Evolutionary conservation across 345 rosid genomes (phyloP), one percentile per base, ranked within the genome.

Genomic region (Xanthoceras sorbifolium): DNA sequence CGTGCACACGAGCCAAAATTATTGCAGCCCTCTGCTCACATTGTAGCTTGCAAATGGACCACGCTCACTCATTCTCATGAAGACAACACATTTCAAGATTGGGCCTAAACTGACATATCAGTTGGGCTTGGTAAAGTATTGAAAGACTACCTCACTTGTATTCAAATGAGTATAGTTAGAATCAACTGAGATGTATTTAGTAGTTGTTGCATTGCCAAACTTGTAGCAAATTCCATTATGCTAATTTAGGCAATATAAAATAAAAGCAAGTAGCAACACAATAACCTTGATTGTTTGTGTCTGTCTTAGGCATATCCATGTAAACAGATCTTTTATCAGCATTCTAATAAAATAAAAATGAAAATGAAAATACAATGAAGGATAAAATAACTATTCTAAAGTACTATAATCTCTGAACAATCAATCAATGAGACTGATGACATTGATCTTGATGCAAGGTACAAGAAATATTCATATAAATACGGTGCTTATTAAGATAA

Each of bases 1-100:
- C 4, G 69, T 22, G 3, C 9, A 26, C 69, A 36, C 48, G 46
- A 46, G 18, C 29, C 2, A 36, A 34, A 36, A 5, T 36, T 46
- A 18, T 2, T 44, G 48, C 48, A 9, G 48, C 15, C 12, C 18
- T 3, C 18, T 4, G 40, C 50, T 46, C 20, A 5, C 52, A 3
- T 46, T 31, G 38, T n/a, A 4, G 25, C 46, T 36, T 65, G 48
- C 25, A 60, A 4, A 38, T 38, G 76, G 76, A 59, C 76, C 76
- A 72, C 75, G 38, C 66, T 34, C 38, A n/a, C n/a, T 29, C 22
- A 70, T 20, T 52, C 63, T 70, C 29, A 20, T 52, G 46, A n/a
- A n/a, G n/a, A n/a, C 29, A n/a, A 4, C 10, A 52, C 20, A 11
- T 57, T 57, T 54, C 44, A 31, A 3, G 0, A 3, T 54, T n/a